phyloP scores from a whole-genome alignment of 2,329 filamentous ascomycete species.

The Escovopsis sp. region DNA sequence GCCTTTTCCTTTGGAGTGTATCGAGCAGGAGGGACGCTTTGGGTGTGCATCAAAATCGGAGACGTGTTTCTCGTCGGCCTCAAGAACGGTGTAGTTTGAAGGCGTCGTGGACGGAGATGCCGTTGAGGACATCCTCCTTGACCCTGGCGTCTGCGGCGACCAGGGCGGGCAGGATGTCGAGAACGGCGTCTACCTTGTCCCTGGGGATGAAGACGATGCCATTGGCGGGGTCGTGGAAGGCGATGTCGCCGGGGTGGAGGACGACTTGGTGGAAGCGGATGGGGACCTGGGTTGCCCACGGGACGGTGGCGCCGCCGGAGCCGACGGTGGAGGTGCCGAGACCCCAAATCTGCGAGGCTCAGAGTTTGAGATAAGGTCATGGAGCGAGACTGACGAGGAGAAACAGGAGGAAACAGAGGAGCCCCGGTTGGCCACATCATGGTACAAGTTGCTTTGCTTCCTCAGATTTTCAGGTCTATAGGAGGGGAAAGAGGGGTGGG shows the following conservation, averaged over 20 bases:
- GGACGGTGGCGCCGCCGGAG: constrained; percentile 37
- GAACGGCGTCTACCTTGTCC: constrained; percentile 40
- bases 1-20: too few relatives aligned
- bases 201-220: constrained; percentile 54
- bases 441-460: too few relatives aligned
- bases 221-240: constrained; percentile 55
- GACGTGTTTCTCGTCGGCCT: not conserved
- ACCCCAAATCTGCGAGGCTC: constrained; percentile 33
- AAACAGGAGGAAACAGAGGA: too few relatives aligned
- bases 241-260: constrained; percentile 44
- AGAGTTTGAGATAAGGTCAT: constrained; percentile 2
- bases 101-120: constrained; percentile 48
- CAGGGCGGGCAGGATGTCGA: constrained; percentile 41
- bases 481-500: not conserved
- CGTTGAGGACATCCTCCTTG: constrained; percentile 47
- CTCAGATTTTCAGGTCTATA: too few relatives aligned
- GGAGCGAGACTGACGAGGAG: not conserved
- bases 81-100: constrained; percentile 40
- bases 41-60: too few relatives aligned
- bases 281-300: constrained; percentile 36
- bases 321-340: constrained; percentile 42
- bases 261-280: constrained; percentile 27
- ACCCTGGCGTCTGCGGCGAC: constrained; percentile 40
- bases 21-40: too few relatives aligned
- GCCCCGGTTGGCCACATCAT: too few relatives aligned